Conservation (phyloP, 805 yeast genomes). For the Ogataea naganishii region DNA sequence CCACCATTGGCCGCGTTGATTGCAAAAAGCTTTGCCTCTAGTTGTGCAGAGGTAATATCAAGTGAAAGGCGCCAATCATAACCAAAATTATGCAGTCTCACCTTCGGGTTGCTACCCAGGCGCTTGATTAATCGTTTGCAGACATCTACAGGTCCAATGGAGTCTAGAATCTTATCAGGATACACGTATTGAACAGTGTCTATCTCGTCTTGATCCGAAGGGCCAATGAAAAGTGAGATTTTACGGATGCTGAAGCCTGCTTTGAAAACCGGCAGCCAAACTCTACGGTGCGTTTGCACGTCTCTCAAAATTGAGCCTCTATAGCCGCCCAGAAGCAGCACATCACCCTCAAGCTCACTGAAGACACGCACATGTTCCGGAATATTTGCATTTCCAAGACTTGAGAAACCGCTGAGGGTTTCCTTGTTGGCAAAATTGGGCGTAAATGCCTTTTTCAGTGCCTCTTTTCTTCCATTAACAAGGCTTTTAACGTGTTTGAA, state of each 20-base stretch:
- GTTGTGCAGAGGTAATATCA: conserved; percentile 41
- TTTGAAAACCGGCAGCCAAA: conserved; percentile 77
- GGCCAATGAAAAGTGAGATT: conserved; percentile 66
- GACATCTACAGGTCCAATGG: conserved; percentile 83
- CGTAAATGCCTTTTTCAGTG: conserved; percentile 55
- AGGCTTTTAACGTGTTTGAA: conserved; percentile 47
- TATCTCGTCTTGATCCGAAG: conserved; percentile 59
- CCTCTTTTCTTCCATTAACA: conserved; percentile 61
- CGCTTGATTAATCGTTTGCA: conserved; percentile 51
- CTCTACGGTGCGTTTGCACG: conserved; percentile 48
- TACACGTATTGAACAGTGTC: conserved; percentile 41
- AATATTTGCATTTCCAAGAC: conserved; percentile 10
- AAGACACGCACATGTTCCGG: conserved; percentile 37
- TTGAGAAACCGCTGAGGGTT: conserved; percentile 18
- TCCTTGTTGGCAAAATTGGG: conserved; percentile 23
- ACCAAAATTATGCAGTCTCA: conserved; percentile 67
- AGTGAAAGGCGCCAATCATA: conserved; percentile 87
- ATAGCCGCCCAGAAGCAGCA: conserved; percentile 80
- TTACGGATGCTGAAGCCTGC: conserved; percentile 74
- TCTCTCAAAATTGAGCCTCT: conserved; percentile 77
- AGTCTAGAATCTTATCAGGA: conserved; percentile 72
- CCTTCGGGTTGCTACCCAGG: conserved; percentile 45
- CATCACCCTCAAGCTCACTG: conserved; percentile 64
- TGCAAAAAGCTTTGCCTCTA: conserved; percentile 37
- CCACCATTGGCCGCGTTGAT: conserved; percentile 38